Conservation (phyloP, 495 filamentous ascomycete species). For the Articulospora tetracladia region DNA sequence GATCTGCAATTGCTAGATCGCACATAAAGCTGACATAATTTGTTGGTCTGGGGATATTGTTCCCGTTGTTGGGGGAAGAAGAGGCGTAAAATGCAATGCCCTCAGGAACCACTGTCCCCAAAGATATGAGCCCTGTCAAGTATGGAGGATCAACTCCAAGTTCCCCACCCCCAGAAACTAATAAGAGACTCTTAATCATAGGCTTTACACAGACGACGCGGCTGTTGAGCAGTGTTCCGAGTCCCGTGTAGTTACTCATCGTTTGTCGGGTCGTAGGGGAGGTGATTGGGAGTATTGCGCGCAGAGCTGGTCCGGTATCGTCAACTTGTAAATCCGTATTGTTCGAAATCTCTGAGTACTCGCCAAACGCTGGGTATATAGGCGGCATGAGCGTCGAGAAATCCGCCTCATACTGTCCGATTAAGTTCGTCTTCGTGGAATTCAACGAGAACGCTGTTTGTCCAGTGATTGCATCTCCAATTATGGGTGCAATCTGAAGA, state of each 20-base stretch:
- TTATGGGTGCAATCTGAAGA: not conserved
- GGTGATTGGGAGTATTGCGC: not conserved
- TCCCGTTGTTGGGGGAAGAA: not conserved
- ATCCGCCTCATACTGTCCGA: not conserved
- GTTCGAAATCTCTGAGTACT: not conserved
- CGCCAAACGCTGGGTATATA: not conserved
- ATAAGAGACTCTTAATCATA: not conserved
- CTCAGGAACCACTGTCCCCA: not conserved
- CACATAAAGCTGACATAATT: not conserved
- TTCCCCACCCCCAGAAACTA: not conserved
- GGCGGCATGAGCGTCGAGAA: not conserved
- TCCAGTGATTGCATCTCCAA: not conserved
- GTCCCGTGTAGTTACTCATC: not conserved
- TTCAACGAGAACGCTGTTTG: not conserved
- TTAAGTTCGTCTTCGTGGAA: not conserved
- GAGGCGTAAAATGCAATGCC: not conserved
- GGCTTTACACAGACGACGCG: not conserved
- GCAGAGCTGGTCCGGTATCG: not conserved
- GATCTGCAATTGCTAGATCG: not conserved
- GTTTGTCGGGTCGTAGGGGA: not conserved
- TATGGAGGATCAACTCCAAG: not conserved
- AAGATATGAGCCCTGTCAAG: not conserved
- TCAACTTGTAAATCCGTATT: not conserved
- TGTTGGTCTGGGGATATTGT: not conserved
- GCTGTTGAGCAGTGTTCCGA: not conserved